Conservation (phyloP, 2,329 filamentous ascomycete species). For the Myriosclerotinia curreyana region DNA sequence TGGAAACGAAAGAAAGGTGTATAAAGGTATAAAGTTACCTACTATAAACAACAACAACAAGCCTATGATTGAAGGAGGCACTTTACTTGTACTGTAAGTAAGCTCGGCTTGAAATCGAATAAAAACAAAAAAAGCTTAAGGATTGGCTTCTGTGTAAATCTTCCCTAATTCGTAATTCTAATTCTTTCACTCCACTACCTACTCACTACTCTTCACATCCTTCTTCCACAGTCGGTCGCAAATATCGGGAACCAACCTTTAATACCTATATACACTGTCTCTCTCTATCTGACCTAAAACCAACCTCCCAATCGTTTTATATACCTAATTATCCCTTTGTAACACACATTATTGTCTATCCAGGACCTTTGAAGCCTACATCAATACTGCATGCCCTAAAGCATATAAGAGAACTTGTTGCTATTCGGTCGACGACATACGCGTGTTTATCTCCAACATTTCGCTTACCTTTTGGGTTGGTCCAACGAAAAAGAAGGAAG, state of each 20-base stretch:
- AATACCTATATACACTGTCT: background rate
- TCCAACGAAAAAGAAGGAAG: conserved; percentile 12
- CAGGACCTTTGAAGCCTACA: background rate
- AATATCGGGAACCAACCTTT: conserved; percentile 10
- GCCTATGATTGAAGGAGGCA: too few species aligned
- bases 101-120: too few species aligned
- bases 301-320: conserved; percentile 6
- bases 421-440: conserved; percentile 1
- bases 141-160: background rate
- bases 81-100: too few species aligned
- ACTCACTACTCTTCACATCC: background rate
- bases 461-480: conserved; percentile 16
- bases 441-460: conserved; percentile 12
- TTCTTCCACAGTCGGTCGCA: background rate
- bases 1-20: too few species aligned
- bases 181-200: background rate
- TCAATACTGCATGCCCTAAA: background rate
- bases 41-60: too few species aligned
- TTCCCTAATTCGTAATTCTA: background rate
- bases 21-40: too few species aligned
- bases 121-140: background rate
- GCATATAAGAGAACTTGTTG: background rate
- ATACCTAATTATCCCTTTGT: background rate
- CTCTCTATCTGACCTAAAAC: background rate
- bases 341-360: background rate